Conservation (phyloP, 805 yeast species). For the Kodamaea neixiangensis region DNA sequence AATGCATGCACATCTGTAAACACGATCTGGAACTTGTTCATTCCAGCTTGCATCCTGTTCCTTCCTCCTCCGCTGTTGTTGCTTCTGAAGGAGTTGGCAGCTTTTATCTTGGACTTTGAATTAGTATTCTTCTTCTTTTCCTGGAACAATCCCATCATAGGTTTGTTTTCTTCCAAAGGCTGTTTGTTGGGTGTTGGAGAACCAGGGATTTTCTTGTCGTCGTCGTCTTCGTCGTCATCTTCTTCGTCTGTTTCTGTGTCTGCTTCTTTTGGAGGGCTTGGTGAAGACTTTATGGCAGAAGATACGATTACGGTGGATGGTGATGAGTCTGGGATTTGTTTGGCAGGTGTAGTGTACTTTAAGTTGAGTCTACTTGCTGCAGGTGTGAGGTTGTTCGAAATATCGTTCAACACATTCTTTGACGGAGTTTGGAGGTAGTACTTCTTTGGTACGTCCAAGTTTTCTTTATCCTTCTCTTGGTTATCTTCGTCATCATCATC, state of each 20-base stretch:
- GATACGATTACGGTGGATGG: constrained; percentile 45
- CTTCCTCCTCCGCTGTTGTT: constrained; percentile 1
- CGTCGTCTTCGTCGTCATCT: constrained; percentile 3
- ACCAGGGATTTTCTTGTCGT: constrained; percentile 5
- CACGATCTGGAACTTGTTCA: constrained; percentile 49
- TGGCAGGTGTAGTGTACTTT: constrained; percentile 8
- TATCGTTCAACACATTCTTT: constrained; percentile 28
- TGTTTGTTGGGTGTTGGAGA: constrained; percentile 9
- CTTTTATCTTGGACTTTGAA: constrained; percentile 1
- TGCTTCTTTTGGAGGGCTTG: neutral
- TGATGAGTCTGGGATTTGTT: constrained; percentile 29
- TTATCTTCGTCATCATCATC: constrained; percentile 21
- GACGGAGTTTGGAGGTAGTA: constrained; percentile 35
- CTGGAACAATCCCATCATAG: constrained; percentile 11
- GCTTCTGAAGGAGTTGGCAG: constrained; percentile 7
- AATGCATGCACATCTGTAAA: constrained; percentile 38
- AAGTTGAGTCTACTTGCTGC: constrained; percentile 5
- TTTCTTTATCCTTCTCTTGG: constrained; percentile 18
- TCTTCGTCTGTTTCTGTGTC: constrained; percentile 9
- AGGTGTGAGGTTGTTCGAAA: constrained; percentile 25
- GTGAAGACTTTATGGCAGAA: constrained; percentile 7
- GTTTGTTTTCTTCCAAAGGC: constrained; percentile 6
- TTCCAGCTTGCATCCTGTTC: constrained; percentile 35
- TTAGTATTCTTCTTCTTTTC: constrained; percentile 7
- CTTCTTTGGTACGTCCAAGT: constrained; percentile 8